phyloP scores from a whole-genome alignment of 1,284 basidiomycete genomes.

The Schizophyllum commune region DNA sequence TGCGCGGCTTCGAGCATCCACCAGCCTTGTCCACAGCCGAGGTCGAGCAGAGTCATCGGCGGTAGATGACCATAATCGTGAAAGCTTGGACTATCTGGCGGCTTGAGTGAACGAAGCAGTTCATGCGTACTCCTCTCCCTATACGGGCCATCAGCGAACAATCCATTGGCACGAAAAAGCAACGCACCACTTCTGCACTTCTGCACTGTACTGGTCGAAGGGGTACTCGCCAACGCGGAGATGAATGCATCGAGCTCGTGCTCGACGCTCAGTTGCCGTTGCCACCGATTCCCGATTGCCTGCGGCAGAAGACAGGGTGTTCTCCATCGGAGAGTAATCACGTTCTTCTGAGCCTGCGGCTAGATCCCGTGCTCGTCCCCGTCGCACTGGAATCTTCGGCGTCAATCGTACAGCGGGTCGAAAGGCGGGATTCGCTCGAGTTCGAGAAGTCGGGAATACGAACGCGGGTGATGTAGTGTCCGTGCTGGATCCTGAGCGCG shows the following conservation, averaged over 20 bases:
- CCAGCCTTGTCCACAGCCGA: conserved; percentile 77
- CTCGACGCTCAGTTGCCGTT: not conserved
- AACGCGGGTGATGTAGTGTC: not conserved
- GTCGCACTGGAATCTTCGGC: not conserved
- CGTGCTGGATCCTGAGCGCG: not conserved
- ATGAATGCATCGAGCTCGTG: not conserved
- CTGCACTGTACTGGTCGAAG: not conserved
- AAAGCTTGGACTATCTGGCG: not conserved
- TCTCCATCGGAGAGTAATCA: not conserved
- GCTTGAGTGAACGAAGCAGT: not conserved
- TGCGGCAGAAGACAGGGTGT: not conserved
- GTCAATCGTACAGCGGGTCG: not conserved
- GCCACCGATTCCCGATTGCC: not conserved
- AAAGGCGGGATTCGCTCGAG: not conserved
- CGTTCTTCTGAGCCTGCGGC: not conserved
- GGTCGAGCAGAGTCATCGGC: conserved; percentile 52
- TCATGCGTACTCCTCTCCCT: not conserved
- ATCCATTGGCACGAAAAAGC: not conserved
- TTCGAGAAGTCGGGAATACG: not conserved
- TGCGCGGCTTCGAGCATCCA: conserved; percentile 65
- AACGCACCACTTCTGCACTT: not conserved
- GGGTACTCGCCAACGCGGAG: not conserved
- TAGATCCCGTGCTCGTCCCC: no score
- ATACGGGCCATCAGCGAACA: not conserved
- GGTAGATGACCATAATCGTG: conserved; percentile 16